Evolutionary conservation across 108 stramenopile genomes (phyloP), one percentile per base, ranked within the genome.

Genomic region (Cylindrotheca closterium): DNA sequence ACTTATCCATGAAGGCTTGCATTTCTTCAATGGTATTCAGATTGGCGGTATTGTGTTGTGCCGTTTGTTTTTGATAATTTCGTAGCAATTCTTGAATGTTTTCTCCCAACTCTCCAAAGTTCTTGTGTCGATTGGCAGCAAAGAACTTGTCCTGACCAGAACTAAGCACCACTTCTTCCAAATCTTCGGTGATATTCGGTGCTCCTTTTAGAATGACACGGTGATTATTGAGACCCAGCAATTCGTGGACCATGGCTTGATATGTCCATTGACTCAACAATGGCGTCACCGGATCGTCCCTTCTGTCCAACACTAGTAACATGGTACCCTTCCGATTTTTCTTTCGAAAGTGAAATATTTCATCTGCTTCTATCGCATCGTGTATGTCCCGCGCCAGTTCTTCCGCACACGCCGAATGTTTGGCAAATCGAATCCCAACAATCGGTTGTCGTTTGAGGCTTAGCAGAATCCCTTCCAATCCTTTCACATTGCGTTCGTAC

Each of bases 171-270:
- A 98, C 97, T 82, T 99, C 99, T 56, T 98, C 96, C 63, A 98
- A 82, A 73, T 99, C 97, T 51, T 90, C 82, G 45, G 90, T 69
- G 22, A 96, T 78, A 55, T 95, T 98, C 1, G 98, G 97, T 45
- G 93, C 97, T 10, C 92, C 93, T 30, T 92, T 84, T 45, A 99
- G 81, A 17, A 92, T 79, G 47, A 98, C 97, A 5, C 98, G 86
- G 70, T 96, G 97, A 74, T 97, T 96, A 51, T 96, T 97, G 50
- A 99, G 70, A 26, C 99, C 99, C 54, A 99, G 48, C 30, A 98
- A 77, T 82, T 99, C 99, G 64, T 99, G 99, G 1, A 99, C 97
- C 99, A 99, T 99, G 58, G 99, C 99, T 68, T 99, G 99, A 73
- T 99, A 99, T 3, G 99, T 99, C 99, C 99, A 99, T 74, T 99